Base-by-base conservation (phyloP, 805 yeast species). In the Scheffersomyces amazonensis region DNA sequence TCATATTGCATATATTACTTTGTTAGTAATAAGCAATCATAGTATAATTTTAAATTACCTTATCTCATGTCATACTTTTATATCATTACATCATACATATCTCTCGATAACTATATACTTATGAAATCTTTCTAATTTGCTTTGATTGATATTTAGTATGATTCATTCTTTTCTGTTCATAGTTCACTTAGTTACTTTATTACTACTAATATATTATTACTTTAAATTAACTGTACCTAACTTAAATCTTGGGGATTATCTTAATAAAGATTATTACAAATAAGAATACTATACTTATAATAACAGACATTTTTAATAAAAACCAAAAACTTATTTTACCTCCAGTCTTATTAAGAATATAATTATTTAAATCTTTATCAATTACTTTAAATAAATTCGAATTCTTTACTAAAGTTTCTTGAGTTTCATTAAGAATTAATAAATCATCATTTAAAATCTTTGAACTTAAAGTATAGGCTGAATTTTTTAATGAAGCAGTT, bases 401-500 rank as follows among this genome's bases (percentile, higher is more conserved):
- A 41, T 64, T 62, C 36, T 52, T 56, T 30, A 50, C 42, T 50
- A 69, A 50, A 39, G 56, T 64, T 18, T 65, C 71, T 33, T 58
- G 53, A 1, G 73, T 59, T 31, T 58, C 56, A 12, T 57, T 47
- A 19, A 69, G 49, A n/a, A 64, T 47, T 18, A 43, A 52, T 16
- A 61, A 48, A 43, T 69, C 74, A 24, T 60, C 71, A 16, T 49
- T 48, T 12, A 46, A 51, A 17, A 65, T 52, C 43, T 52, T 70
- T 41, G 50, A 54, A 45, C 66, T 76, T 15, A 67, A 65, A 5
- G 52, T 48, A 21, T 64, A 44, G 1, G 83, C 82, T 15, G 78
- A 73, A 18, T 57, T 53, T 43, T 73, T 76, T 44, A 79, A 66
- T 6, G 64, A 56, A 6, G 66, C 49, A 0, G 80, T 79, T 57